Percentiles rank a stretch among this genome's conserved stretches.
These are phyloP conservation scores for Trichocomaceae sp. DNA, from an alignment of 2,329 filamentous ascomycete species.

Conservation along the genomic window DNA sequence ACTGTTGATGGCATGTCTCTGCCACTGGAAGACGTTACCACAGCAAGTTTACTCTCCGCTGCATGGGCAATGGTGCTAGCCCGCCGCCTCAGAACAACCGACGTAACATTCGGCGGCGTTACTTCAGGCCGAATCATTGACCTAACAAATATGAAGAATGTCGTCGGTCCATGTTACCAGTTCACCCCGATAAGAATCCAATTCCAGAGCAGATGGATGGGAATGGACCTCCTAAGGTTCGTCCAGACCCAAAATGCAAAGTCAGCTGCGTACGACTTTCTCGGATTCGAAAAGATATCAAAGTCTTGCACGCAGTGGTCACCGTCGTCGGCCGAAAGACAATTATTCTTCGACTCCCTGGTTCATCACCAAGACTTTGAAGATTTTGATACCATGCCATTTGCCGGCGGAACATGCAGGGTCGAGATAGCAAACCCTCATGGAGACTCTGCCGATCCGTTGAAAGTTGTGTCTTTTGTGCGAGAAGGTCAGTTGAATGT, in stretches of 20 bases:
- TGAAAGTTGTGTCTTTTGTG: constrained; percentile 39
- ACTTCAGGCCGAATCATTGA: constrained; percentile 74
- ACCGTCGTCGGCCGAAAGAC: constrained; percentile 18
- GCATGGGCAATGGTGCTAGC: constrained; percentile 68
- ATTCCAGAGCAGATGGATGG: constrained; percentile 50
- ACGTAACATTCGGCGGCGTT: constrained; percentile 75
- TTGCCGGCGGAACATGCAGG: constrained; percentile 29
- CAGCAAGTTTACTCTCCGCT: constrained; percentile 55
- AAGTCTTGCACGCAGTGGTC: constrained; percentile 43
- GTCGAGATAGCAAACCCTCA: constrained; percentile 57
- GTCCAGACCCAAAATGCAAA: constrained; percentile 50
- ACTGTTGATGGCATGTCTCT: neutral
- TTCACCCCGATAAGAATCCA: constrained; percentile 51
- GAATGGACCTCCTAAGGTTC: constrained; percentile 41
- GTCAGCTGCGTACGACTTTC: constrained; percentile 47
- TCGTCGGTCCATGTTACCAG: constrained; percentile 46
- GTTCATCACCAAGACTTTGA: constrained; percentile 54
- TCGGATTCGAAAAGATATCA: constrained; percentile 47
- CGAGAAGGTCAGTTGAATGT: constrained; percentile 55
- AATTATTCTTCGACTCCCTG: constrained; percentile 52
- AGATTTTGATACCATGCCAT: constrained; percentile 50
- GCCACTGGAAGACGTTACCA: constrained; percentile 45
- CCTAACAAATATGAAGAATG: constrained; percentile 45
- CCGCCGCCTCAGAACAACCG: constrained; percentile 55
- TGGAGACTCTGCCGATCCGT: constrained; percentile 37